A percentile compares a stretch with the other conserved stretches of the same genome.
Evolutionary conservation across 2,329 filamentous ascomycete species (phyloP).

Genomic region (Graphilbum fragrans): DNA sequence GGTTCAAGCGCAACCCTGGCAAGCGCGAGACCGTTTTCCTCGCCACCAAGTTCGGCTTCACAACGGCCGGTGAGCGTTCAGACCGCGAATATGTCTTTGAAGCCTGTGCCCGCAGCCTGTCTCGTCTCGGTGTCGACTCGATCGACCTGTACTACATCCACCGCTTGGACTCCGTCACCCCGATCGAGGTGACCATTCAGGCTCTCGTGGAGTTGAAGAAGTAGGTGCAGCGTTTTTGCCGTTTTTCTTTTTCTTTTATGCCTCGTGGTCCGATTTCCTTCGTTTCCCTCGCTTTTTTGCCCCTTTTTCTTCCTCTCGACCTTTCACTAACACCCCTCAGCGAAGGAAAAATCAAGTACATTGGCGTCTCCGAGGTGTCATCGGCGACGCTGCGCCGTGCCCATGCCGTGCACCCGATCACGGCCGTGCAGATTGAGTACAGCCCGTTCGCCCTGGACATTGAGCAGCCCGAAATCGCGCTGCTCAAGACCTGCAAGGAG

Average conservation of each 20-base stretch:
- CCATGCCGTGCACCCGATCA: conserved; percentile 33
- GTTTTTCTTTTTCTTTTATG: not conserved
- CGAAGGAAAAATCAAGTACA: conserved; percentile 42
- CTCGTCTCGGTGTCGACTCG: conserved; percentile 33
- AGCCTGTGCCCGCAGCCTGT: conserved; percentile 22
- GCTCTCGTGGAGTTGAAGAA: conserved; percentile 32
- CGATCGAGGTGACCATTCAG: conserved; percentile 33
- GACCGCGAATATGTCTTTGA: conserved; percentile 16
- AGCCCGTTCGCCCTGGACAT: conserved; percentile 43
- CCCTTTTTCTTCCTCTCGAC: not conserved
- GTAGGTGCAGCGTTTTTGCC: not conserved
- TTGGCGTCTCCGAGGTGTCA: conserved; percentile 42
- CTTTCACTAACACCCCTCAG: not conserved
- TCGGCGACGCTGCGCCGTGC: conserved; percentile 38
- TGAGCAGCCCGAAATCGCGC: conserved; percentile 31
- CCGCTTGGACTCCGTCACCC: conserved; percentile 30
- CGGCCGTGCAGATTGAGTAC: conserved; percentile 42
- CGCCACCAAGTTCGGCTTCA: conserved; percentile 14
- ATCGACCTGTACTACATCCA: conserved; percentile 45
- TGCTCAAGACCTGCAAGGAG: conserved; percentile 30
- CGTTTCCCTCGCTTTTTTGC: not conserved
- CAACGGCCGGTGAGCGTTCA: conserved; percentile 16
- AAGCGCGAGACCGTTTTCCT: conserved; percentile 29
- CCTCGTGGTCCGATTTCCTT: not conserved
- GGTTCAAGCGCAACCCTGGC: conserved; percentile 26